Evolutionary conservation across 2,329 filamentous ascomycete species (phyloP).

Genomic region (Trichoderma pleuroti): DNA sequence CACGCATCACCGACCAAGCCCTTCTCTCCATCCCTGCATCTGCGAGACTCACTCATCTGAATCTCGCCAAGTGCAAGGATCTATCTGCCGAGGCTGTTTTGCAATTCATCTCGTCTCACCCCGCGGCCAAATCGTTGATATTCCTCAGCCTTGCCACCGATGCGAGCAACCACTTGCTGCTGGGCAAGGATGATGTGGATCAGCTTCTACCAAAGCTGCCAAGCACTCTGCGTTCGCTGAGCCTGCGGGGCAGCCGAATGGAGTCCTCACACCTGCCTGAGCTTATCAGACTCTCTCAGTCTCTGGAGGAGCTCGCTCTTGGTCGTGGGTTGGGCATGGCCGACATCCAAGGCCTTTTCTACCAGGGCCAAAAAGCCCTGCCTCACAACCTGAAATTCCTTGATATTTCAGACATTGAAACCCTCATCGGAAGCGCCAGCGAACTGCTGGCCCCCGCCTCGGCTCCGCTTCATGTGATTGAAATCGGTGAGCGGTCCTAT

Average conservation of each 20-base stretch:
- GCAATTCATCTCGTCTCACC: constrained; percentile 67
- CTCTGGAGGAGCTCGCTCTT: constrained; percentile 72
- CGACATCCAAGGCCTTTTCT: constrained; percentile 65
- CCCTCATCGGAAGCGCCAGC: constrained; percentile 58
- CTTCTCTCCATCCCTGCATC: constrained; percentile 67
- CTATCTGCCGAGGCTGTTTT: constrained; percentile 65
- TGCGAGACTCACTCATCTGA: constrained; percentile 72
- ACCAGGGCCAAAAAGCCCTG: constrained; percentile 42
- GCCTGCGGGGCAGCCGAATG: constrained; percentile 72
- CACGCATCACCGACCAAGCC: constrained; percentile 68
- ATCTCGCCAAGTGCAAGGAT: constrained; percentile 70
- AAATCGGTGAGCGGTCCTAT: constrained; percentile 67
- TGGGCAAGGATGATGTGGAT: constrained; percentile 63
- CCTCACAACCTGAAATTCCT: constrained; percentile 68
- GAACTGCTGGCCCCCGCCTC: constrained; percentile 56
- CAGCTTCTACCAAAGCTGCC: constrained; percentile 65
- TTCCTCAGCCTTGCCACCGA: constrained; percentile 74
- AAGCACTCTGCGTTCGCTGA: constrained; percentile 65
- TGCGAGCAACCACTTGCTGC: constrained; percentile 66
- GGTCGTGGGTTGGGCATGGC: constrained; percentile 63
- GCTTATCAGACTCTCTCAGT: constrained; percentile 62
- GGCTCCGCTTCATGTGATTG: constrained; percentile 70
- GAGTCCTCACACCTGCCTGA: constrained; percentile 59
- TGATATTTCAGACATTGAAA: constrained; percentile 63
- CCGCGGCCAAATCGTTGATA: constrained; percentile 62